phyloP scores from a whole-genome alignment of 2,329 filamentous ascomycete species.

The Ophiostoma australiae region DNA sequence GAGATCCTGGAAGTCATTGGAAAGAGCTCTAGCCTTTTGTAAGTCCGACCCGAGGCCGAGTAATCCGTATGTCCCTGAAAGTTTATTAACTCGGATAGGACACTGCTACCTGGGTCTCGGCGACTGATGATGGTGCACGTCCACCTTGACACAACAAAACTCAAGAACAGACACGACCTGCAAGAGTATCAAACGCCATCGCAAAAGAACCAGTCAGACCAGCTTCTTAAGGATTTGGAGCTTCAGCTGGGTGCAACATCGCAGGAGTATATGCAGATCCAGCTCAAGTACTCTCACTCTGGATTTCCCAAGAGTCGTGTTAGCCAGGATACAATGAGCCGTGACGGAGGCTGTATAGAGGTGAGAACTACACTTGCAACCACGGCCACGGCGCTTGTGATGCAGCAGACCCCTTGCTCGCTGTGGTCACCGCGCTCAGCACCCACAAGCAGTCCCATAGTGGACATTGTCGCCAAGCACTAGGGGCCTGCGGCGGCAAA shows the following conservation, averaged over 20 bases:
- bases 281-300: conserved; percentile 53
- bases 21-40: conserved; percentile 43
- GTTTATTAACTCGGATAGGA: conserved; percentile 23
- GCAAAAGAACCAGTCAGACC: conserved; percentile 43
- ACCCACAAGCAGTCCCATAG: conserved; percentile 38
- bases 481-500: conserved; percentile 45
- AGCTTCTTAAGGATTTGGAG: conserved; percentile 56
- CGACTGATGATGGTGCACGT: conserved; percentile 48
- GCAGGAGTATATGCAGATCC: conserved; percentile 48
- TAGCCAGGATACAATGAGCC: conserved; percentile 15
- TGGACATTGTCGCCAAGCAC: conserved; percentile 44
- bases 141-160: conserved; percentile 33
- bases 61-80: not conserved
- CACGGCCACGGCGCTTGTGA: conserved; percentile 47
- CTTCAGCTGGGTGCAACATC: conserved; percentile 47
- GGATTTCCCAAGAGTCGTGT: conserved; percentile 42
- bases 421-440: conserved; percentile 47
- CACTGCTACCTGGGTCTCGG: conserved; percentile 38
- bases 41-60: not conserved
- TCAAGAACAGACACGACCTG: conserved; percentile 23
- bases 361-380: conserved; percentile 51
- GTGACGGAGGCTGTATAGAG: conserved; percentile 35
- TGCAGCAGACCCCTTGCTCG: conserved; percentile 45
- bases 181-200: conserved; percentile 26
- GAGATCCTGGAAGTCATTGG: conserved; percentile 45